Base-by-base conservation (phyloP, 2,329 filamentous ascomycete genomes). In the Lachnellula subtilissima region DNA sequence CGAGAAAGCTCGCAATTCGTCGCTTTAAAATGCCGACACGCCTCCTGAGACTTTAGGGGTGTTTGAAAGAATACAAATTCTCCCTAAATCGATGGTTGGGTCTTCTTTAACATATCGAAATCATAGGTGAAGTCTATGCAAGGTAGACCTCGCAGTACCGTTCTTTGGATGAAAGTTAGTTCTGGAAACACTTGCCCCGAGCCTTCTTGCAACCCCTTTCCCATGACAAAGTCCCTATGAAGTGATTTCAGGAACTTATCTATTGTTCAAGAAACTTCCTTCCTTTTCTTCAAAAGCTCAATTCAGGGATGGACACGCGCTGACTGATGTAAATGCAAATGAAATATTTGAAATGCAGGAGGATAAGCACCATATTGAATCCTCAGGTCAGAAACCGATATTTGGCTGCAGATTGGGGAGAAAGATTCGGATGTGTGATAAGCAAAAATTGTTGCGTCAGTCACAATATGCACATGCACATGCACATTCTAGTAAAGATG, bases 1-100 rank as follows among this genome's bases (percentile, higher is more conserved):
- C 5, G 68, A 70, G 49, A 56, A 51, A 8, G 51, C 58, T 45
- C 54, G 49, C 11, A 56, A 14, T 8, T 63, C 61, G 19, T 62
- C 61, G 37, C 58, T 65, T 17, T 65, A 57, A 49, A 23, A 43
- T 25, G 23, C 35, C 12, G n/a, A 15, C 19, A 40, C 15, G 28
- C 35, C n/a, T n/a, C 22, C 37, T 37, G 37, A 19, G 35, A 15
- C 36, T 40, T 40, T 40, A 40, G 37, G 37, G 37, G 37, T 8
- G 23, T 32, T 32, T 17, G 23, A 32, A 48, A 22, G 12, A 23
- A 23, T 45, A 12, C n/a, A 9, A 12, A 45, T 6, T 23, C 19
- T 25, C 19, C 5, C 19, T 22, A 11, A 14, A 14, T 5, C 17
- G 28, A 35, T 49, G 15, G 32, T 36, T 15, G 35, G 23, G 11